A percentile compares a stretch with the other conserved stretches of the same genome.
phyloP scores from a whole-genome alignment of 2,329 filamentous ascomycete genomes.

The Phaeosphaeriaceae sp. region DNA sequence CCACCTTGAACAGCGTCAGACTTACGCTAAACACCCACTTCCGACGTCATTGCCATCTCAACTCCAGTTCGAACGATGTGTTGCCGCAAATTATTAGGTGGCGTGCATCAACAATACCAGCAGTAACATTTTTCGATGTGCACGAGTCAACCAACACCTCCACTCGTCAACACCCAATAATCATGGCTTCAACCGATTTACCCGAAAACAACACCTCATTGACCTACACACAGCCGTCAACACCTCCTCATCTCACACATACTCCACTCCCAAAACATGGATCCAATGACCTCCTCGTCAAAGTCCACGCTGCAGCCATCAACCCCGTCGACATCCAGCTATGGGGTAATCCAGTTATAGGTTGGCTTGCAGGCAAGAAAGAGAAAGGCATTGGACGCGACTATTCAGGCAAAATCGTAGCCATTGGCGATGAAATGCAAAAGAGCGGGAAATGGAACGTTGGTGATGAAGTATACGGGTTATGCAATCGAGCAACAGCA shows the following conservation, averaged over 20 bases:
- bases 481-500: slow-evolving; percentile 28
- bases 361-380: slow-evolving; percentile 30
- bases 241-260: slow-evolving; percentile 30
- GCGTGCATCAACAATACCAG: background rate
- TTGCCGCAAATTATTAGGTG: background rate
- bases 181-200: slow-evolving; percentile 10
- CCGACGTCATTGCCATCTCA: slow-evolving; percentile 4
- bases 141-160: background rate
- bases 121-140: background rate
- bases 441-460: slow-evolving; percentile 23
- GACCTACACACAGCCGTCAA: slow-evolving; percentile 33
- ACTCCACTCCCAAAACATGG: slow-evolving; percentile 17
- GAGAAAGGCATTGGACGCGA: slow-evolving; percentile 54
- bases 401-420: slow-evolving; percentile 52
- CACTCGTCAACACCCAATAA: background rate
- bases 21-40: background rate
- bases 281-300: slow-evolving; percentile 45
- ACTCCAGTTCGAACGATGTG: background rate
- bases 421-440: slow-evolving; percentile 31
- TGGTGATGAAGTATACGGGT: slow-evolving; percentile 34
- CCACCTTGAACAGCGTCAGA: background rate
- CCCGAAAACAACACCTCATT: slow-evolving; percentile 34
- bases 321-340: slow-evolving; percentile 53
- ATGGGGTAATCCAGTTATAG: slow-evolving; percentile 44
- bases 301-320: slow-evolving; percentile 54